Percentiles rank a stretch among this genome's conserved stretches.
These are phyloP conservation scores for Stevia rebaudiana DNA, from an alignment of 140 eudicot genomes.

Conservation along the genomic window DNA sequence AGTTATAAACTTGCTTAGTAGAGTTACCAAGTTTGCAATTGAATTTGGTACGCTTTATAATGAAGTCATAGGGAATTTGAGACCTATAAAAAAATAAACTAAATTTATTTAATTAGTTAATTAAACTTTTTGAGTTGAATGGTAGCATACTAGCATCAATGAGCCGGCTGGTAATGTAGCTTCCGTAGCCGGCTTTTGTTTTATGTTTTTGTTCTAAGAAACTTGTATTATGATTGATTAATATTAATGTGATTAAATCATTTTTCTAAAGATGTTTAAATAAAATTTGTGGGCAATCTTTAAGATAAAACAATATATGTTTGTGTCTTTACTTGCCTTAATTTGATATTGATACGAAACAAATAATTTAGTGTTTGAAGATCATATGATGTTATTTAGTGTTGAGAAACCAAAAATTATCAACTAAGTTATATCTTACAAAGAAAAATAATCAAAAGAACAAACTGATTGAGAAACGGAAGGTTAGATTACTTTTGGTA, in stretches of 20 bases:
- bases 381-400: no score
- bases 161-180: slow-evolving; percentile 29
- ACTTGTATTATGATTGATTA: background rate
- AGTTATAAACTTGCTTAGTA: background rate
- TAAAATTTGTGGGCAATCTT: background rate
- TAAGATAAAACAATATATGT: no score
- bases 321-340: background rate
- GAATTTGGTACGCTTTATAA: slow-evolving; percentile 8
- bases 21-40: background rate
- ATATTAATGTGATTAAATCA: background rate
- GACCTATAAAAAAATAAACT: background rate
- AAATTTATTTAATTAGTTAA: background rate
- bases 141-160: slow-evolving; percentile 6
- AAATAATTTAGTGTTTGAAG: no score
- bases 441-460: no score
- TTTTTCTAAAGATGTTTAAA: background rate
- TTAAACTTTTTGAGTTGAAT: background rate
- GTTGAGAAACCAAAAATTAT: no score
- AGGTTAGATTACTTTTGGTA: no score
- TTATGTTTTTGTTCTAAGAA: slow-evolving; percentile 20
- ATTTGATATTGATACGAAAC: no score
- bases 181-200: slow-evolving; percentile 32
- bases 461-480: no score
- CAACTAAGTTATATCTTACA: no score
- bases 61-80: slow-evolving; percentile 17